Base-by-base conservation (phyloP, 768 basidiomycete genomes). In the Termitomyces sp. region DNA sequence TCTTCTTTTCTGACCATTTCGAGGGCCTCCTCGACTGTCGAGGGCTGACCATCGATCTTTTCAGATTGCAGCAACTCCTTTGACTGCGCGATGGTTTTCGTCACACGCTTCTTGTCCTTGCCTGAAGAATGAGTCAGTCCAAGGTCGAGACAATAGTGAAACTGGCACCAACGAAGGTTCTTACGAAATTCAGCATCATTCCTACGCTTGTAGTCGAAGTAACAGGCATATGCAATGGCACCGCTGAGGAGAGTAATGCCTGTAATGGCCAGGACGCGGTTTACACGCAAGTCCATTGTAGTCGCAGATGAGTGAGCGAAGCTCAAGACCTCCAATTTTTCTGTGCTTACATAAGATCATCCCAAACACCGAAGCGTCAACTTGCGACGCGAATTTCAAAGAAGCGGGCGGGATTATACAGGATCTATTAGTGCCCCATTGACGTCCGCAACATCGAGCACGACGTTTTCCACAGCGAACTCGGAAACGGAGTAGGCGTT, bases 131-230 rank as follows among this genome's bases (percentile, higher is more conserved):
- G 22, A n/a, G 59, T 66, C 54, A 65, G 63, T 59, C 57, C 36
- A 32, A 53, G 29, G 41, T 26, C 49, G 54, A 29, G 22, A 53
- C 48, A 41, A 47, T n/a, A 46, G 36, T 59, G 60, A 67, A 53
- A 61, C 49, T 46, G 32, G 59, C 58, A 82, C 92, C 63, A 72
- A 90, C 94, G 85, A 57, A 98, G 81, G 69, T 84, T 86, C 75
- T 85, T 93, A 69, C 97, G 85, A 81, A 99, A 99, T 16, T 81
- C 79, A 43, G 77, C 72, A 68, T 97, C 93, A 69, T 90, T 92
- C 67, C 95, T 83, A 52, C 97, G 87, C 76, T 83, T 91, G 77
- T 96, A 87, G 79, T 99, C 97, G 67, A 98, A 99, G 74, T 94
- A 98, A 54, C 84, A 80, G 31, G 90, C 93, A 71, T 98, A 98